A percentile compares a stretch with the other conserved stretches of the same genome.
Conservation (phyloP, 192 early-diverging fungal species). For the Coemansia pectinata region DNA sequence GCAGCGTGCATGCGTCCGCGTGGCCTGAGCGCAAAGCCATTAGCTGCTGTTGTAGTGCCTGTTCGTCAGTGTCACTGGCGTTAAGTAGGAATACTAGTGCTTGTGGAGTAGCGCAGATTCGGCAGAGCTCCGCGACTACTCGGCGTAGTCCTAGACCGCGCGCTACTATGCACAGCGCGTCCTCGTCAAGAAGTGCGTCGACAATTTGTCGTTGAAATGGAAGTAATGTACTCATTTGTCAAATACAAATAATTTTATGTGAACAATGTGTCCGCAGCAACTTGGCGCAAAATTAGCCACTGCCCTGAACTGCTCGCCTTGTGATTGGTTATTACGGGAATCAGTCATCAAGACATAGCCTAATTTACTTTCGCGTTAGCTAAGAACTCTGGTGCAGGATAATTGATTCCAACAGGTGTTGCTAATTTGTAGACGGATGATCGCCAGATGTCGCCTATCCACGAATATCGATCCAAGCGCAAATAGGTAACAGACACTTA, state of each 20-base stretch:
- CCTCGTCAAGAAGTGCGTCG: constrained; percentile 67
- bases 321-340: background rate
- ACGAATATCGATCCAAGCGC: too few relatives aligned
- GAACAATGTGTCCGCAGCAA: background rate
- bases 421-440: too few relatives aligned
- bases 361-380: too few relatives aligned
- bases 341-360: background rate
- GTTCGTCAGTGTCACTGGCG: constrained; percentile 62
- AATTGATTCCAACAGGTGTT: too few relatives aligned
- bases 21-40: constrained; percentile 54
- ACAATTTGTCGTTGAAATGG: constrained; percentile 70
- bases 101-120: constrained; percentile 65
- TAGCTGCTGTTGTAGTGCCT: constrained; percentile 55
- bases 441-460: too few relatives aligned
- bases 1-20: constrained; percentile 10
- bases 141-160: constrained; percentile 74
- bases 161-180: constrained; percentile 78
- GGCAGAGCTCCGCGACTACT: constrained; percentile 71
- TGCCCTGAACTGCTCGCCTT: background rate
- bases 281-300: background rate
- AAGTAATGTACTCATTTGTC: constrained; percentile 37
- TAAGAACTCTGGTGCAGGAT: too few relatives aligned
- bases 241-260: background rate
- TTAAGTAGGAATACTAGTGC: constrained; percentile 82
- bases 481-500: too few relatives aligned